Conservation (phyloP, 805 yeast genomes). For the Blastobotrys chiropterorum region DNA sequence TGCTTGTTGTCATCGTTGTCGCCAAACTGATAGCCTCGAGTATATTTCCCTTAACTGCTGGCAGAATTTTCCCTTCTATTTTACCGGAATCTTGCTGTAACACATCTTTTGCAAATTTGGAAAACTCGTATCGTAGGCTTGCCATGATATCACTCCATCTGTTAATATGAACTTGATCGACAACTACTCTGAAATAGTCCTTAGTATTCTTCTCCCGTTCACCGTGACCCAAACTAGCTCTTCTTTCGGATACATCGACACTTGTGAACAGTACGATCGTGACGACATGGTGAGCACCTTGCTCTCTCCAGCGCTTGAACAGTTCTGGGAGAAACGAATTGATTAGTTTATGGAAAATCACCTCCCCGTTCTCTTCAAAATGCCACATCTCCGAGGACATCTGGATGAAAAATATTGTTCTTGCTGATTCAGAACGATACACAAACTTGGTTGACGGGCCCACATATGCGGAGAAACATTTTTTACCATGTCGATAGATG, state of each 20-base stretch:
- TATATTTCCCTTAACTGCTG: slow-evolving; percentile 84
- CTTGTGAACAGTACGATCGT: slow-evolving; percentile 85
- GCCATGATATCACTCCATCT: slow-evolving; percentile 94
- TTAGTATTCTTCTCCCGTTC: slow-evolving; percentile 60
- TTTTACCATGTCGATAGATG: slow-evolving; percentile 61
- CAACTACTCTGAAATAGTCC: slow-evolving; percentile 89
- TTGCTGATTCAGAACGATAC: slow-evolving; percentile 87
- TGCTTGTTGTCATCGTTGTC: slow-evolving; percentile 65
- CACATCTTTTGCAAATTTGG: slow-evolving; percentile 71
- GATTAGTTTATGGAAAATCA: slow-evolving; percentile 84
- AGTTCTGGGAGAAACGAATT: slow-evolving; percentile 89
- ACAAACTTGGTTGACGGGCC: slow-evolving; percentile 70
- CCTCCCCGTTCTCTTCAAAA: slow-evolving; percentile 94
- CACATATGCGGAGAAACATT: slow-evolving; percentile 68
- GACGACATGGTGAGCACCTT: slow-evolving; percentile 83
- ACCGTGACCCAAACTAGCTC: slow-evolving; percentile 48
- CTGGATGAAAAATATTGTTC: slow-evolving; percentile 75
- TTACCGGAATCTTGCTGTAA: slow-evolving; percentile 37
- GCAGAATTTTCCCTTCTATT: slow-evolving; percentile 62
- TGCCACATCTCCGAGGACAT: slow-evolving; percentile 97
- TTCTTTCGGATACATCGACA: slow-evolving; percentile 43
- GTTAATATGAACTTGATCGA: slow-evolving; percentile 83
- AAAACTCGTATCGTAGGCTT: slow-evolving; percentile 74
- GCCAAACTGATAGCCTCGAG: slow-evolving; percentile 85
- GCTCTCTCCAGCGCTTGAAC: slow-evolving; percentile 79